A percentile compares a stretch with the other conserved stretches of the same genome.
Conservation (phyloP, 495 filamentous ascomycete species). For the Xylaria telfairii region DNA sequence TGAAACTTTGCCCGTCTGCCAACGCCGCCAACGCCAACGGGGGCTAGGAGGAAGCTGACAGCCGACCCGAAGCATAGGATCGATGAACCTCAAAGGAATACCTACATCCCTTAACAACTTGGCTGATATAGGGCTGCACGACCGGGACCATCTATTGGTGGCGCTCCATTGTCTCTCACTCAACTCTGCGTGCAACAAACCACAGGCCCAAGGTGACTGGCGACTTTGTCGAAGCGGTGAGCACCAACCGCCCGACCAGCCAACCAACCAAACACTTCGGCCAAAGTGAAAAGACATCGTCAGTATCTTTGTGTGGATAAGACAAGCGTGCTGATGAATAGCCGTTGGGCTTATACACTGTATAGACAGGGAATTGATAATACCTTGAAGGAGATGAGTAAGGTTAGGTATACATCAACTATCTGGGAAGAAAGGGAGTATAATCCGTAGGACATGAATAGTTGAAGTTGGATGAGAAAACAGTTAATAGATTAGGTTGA, state of each 20-base stretch:
- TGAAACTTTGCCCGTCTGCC: slow-evolving; percentile 6
- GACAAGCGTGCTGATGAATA: not conserved
- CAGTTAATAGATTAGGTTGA: too few relatives aligned
- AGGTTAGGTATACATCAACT: too few relatives aligned
- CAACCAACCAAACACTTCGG: not conserved
- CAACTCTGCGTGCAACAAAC: slow-evolving; percentile 17
- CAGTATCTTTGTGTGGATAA: slow-evolving; percentile 2
- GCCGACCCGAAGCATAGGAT: not conserved
- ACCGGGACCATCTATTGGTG: slow-evolving; percentile 22
- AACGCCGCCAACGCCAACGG: not conserved
- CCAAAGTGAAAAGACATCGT: slow-evolving; percentile 22
- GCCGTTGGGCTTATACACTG: not conserved
- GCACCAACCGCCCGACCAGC: slow-evolving; percentile 6
- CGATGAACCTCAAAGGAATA: not conserved
- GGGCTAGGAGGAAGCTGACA: not conserved
- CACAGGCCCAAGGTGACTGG: slow-evolving; percentile 20
- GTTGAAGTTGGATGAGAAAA: too few relatives aligned
- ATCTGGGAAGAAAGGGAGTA: too few relatives aligned
- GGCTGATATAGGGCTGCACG: slow-evolving; percentile 11
- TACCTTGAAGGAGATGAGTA: not conserved
- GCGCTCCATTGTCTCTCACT: slow-evolving; percentile 22
- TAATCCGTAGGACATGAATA: too few relatives aligned
- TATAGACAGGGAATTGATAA: not conserved
- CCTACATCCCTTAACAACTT: not conserved
- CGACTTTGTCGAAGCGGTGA: slow-evolving; percentile 28